Evolutionary conservation across 306 rosid species (phyloP).

Genomic region (Vigna nakashimae): DNA sequence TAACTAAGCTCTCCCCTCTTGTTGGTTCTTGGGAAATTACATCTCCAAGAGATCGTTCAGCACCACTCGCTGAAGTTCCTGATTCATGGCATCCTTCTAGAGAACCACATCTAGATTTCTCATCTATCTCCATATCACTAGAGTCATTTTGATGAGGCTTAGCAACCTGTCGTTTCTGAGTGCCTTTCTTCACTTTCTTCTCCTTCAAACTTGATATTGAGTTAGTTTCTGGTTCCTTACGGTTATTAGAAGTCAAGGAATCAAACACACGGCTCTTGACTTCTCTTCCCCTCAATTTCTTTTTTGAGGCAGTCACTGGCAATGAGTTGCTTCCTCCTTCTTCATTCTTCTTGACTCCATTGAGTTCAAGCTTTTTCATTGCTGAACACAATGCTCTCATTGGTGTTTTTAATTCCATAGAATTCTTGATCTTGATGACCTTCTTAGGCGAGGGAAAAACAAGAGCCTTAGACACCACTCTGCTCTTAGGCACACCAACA

Average conservation of each 20-base stretch:
- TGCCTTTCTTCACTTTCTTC: conserved; percentile 49
- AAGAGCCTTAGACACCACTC: conserved; percentile 68
- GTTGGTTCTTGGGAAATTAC: conserved; percentile 31
- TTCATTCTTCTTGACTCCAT: conserved; percentile 60
- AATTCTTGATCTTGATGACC: conserved; percentile 51
- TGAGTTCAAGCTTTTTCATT: conserved; percentile 80
- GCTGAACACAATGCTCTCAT: conserved; percentile 69
- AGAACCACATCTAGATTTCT: conserved; percentile 63
- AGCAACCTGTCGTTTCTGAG: conserved; percentile 44
- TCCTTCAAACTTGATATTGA: conserved; percentile 49
- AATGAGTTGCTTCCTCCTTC: conserved; percentile 52
- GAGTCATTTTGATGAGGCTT: conserved; percentile 46
- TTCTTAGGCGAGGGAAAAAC: conserved; percentile 85
- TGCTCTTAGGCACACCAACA: conserved; percentile 65
- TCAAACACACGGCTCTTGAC: conserved; percentile 89
- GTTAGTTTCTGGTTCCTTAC: conserved; percentile 57
- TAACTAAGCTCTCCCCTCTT: conserved; percentile 30
- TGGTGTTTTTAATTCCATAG: conserved; percentile 60
- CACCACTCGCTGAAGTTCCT: conserved; percentile 44
- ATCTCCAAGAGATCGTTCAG: conserved; percentile 30
- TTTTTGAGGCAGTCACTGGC: conserved; percentile 54
- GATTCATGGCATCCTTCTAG: conserved; percentile 48
- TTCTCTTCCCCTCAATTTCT: conserved; percentile 71
- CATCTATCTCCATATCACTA: conserved; percentile 69
- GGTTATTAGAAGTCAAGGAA: conserved; percentile 54